Conservation (phyloP, 1,284 basidiomycete genomes). For the Afroboletus lepidellus region DNA sequence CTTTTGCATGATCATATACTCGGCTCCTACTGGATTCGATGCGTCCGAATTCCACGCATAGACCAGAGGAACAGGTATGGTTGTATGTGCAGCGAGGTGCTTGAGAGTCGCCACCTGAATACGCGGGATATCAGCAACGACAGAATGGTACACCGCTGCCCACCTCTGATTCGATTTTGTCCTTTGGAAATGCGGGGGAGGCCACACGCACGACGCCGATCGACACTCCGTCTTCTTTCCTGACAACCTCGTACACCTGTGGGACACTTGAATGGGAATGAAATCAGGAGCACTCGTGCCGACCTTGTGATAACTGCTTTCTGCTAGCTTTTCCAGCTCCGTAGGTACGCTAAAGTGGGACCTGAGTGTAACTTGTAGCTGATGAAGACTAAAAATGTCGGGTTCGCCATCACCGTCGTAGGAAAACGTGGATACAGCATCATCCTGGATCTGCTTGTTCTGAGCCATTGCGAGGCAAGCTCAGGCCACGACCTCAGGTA, state of each 20-base stretch:
- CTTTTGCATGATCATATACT: too few species aligned
- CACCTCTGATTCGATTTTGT: slow-evolving; percentile 4
- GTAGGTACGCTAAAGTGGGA: neutral
- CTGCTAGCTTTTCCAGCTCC: neutral
- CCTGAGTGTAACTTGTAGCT: neutral
- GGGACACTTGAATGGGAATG: neutral
- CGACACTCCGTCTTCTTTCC: neutral
- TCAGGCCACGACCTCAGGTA: too few species aligned
- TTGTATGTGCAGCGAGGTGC: neutral
- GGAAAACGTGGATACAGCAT: neutral
- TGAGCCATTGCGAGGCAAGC: too few species aligned
- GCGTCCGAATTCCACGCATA: too few species aligned
- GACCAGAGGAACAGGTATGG: too few species aligned
- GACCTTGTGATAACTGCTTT: neutral
- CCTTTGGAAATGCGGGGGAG: slow-evolving; percentile 5
- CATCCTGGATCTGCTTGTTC: neutral
- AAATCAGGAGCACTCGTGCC: neutral
- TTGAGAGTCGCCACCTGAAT: neutral
- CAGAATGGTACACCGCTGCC: neutral
- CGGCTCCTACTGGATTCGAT: too few species aligned
- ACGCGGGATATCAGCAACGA: neutral
- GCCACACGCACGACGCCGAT: slow-evolving; percentile 4
- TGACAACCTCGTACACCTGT: slow-evolving; percentile 2
- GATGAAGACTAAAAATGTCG: neutral
- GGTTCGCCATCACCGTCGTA: neutral